Base-by-base conservation (phyloP, 352 stramenopile species). In the Phytophthora fragariae region DNA sequence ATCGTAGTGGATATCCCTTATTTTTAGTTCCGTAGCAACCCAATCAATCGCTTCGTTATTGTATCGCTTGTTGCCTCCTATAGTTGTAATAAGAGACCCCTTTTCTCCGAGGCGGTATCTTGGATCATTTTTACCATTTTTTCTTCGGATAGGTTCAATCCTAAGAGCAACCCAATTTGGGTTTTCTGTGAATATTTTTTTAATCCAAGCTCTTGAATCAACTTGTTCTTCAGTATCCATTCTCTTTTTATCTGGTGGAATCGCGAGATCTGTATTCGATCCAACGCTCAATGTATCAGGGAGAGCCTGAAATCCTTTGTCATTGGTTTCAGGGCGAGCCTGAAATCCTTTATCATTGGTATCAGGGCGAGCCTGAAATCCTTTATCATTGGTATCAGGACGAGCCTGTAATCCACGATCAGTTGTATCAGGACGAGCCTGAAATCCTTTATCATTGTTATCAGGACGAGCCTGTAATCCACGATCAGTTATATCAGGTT, bases 141-240 rank as follows among this genome's bases (percentile, higher is more conserved):
- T 69, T 4, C 35, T 9, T 8, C 37, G 39, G 8, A 65, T 57
- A 6, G 58, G 58, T 1, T 65, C 19, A 49, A 65, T 21, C 50
- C 29, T 2, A 56, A 64, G 2, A 46, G 57, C 10, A 29, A 31
- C 19, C 60, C 33, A 69, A 33, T 62, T 57, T 15, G 52, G n/a
- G 57, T 69, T 69, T 4, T 8, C 29, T 17, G 24, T 62, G 53
- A 57, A 69, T 14, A 69, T 37, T 27, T 50, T 31, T n/a, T 58
- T 70, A 44, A 70, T 39, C 62, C 62, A 70, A 47, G 29, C 27
- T 57, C 47, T 24, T n/a, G 46, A 21, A 9, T 39, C 46, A 10
- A 66, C 60, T 66, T 66, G 60, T 31, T 66, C 60, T 31, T 66
- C 60, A 14, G 19, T 58, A 58, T 66, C 60, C 17, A 63, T 65